These are phyloP conservation scores for Fusarium sp. DNA, from an alignment of 2,329 filamentous ascomycete species.

Conservation along the genomic window DNA sequence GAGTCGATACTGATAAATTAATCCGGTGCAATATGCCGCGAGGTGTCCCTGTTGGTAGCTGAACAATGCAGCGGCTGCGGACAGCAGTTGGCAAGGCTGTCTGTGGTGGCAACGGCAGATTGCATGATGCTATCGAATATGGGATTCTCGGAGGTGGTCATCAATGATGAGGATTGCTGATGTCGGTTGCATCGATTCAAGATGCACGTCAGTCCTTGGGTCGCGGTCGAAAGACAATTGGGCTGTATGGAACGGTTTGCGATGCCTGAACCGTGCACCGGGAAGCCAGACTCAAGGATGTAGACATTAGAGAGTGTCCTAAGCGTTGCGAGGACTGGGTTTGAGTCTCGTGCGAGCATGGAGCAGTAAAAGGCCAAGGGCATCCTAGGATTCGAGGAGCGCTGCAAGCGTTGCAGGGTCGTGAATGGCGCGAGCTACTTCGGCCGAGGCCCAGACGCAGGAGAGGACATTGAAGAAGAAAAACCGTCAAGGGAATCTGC, in stretches of 20 bases:
- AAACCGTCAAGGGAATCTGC: not conserved
- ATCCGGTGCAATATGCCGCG: slow-evolving; percentile 14
- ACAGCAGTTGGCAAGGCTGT: not conserved
- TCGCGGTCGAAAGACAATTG: slow-evolving; percentile 15
- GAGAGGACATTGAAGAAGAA: slow-evolving; percentile 19
- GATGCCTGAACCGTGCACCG: slow-evolving; percentile 27
- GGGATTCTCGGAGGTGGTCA: not conserved
- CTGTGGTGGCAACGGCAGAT: not conserved
- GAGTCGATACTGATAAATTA: slow-evolving; percentile 19
- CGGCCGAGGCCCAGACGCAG: slow-evolving; percentile 32
- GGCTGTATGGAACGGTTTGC: slow-evolving; percentile 23
- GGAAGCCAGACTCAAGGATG: slow-evolving; percentile 4
- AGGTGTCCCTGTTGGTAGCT: not conserved
- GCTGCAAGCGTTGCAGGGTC: slow-evolving; percentile 25
- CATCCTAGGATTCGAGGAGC: slow-evolving; percentile 27
- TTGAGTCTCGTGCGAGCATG: slow-evolving; percentile 17
- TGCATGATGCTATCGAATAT: not conserved
- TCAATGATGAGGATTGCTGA: not conserved
- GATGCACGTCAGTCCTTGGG: slow-evolving; percentile 18
- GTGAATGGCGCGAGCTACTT: slow-evolving; percentile 39
- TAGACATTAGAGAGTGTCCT: not conserved
- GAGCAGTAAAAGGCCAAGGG: slow-evolving; percentile 30
- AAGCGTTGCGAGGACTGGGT: slow-evolving; percentile 1
- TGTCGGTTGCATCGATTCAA: slow-evolving; percentile 11
- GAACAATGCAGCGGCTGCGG: not conserved